These are phyloP conservation scores for Ligustrum vulgare DNA, from an alignment of 257 asterid species.

Conservation along the genomic window DNA sequence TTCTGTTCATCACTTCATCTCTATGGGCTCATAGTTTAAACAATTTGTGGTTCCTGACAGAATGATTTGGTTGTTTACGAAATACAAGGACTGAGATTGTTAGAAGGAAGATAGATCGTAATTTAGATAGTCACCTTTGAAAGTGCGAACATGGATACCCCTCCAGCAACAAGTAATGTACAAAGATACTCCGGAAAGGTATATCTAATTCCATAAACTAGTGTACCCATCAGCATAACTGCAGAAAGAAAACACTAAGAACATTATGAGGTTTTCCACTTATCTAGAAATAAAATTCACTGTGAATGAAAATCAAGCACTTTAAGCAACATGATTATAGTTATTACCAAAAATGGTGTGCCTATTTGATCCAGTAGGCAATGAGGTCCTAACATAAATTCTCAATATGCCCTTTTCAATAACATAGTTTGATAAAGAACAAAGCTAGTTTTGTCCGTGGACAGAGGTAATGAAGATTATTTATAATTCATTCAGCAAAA, in stretches of 20 bases:
- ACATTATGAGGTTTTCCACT: constrained; percentile 1
- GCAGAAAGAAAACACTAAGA: constrained; percentile 33
- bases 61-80: neutral
- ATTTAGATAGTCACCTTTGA: constrained; percentile 52
- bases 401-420: neutral
- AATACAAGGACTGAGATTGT: neutral
- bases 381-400: neutral
- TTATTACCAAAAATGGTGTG: neutral
- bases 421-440: neutral
- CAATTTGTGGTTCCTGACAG: neutral
- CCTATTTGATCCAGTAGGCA: no score
- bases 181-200: constrained; percentile 87
- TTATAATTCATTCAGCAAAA: constrained; percentile 4
- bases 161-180: constrained; percentile 95
- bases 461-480: neutral
- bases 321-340: neutral
- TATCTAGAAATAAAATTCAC: neutral
- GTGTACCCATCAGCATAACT: constrained; percentile 97
- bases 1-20: neutral
- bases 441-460: neutral
- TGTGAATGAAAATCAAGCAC: constrained; percentile 9
- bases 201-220: constrained; percentile 88
- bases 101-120: neutral
- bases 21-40: neutral
- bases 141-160: constrained; percentile 92